A percentile compares a stretch with the other conserved stretches of the same genome.
phyloP scores from a whole-genome alignment of 2,329 filamentous ascomycete genomes.

The Fusarium burgessii region DNA sequence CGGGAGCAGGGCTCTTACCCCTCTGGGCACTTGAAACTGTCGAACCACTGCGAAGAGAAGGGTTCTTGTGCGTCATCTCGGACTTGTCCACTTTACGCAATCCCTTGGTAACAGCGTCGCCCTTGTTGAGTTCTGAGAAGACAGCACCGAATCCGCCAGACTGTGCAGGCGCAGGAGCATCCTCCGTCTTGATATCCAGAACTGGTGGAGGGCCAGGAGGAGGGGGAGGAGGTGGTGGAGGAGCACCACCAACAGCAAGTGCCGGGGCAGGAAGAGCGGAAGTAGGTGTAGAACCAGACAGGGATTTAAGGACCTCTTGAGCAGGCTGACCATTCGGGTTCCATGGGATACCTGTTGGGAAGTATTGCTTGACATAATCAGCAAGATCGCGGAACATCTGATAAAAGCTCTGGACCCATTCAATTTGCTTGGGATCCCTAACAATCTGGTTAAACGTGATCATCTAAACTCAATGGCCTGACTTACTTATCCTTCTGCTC shows the following conservation, averaged over 20 bases:
- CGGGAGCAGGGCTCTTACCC: slow-evolving; percentile 87
- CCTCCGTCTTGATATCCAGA: slow-evolving; percentile 66
- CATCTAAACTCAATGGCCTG: not conserved
- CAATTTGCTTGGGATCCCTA: slow-evolving; percentile 82
- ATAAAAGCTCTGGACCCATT: slow-evolving; percentile 95
- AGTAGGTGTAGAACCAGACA: slow-evolving; percentile 55
- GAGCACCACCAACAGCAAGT: slow-evolving; percentile 65
- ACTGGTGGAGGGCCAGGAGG: slow-evolving; percentile 78
- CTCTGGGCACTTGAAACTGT: slow-evolving; percentile 73
- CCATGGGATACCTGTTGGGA: slow-evolving; percentile 84
- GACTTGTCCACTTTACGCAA: slow-evolving; percentile 94
- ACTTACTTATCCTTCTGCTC: slow-evolving; percentile 80
- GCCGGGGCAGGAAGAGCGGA: slow-evolving; percentile 40
- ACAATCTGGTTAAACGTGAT: slow-evolving; percentile 5
- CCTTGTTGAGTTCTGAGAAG: slow-evolving; percentile 91
- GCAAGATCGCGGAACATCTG: slow-evolving; percentile 86
- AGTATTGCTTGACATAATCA: slow-evolving; percentile 87
- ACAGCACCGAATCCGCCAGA: slow-evolving; percentile 86
- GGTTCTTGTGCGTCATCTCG: slow-evolving; percentile 99
- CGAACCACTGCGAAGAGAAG: slow-evolving; percentile 79
- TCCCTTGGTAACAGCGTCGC: slow-evolving; percentile 86
- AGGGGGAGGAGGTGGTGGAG: slow-evolving; percentile 60
- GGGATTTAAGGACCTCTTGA: slow-evolving; percentile 71
- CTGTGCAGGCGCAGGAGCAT: slow-evolving; percentile 49
- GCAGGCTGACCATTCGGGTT: slow-evolving; percentile 82